Conservation (phyloP, 208 protist species). For the Leishmania major region DNA sequence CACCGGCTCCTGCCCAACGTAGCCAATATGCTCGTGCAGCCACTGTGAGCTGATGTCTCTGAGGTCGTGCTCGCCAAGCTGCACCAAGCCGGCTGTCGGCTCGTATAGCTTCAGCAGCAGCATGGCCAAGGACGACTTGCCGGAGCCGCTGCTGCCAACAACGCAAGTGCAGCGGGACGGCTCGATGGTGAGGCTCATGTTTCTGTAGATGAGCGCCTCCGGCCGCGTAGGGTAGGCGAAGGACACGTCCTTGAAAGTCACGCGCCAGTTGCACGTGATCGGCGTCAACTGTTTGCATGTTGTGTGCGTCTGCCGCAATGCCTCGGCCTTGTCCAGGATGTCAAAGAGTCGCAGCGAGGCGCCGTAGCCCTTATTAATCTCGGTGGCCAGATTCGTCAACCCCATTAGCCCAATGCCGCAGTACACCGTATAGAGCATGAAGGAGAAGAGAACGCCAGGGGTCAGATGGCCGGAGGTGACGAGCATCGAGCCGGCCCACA, state of each 20-base stretch:
- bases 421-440: conserved; percentile 92
- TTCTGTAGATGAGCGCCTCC: conserved; percentile 70
- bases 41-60: conserved; percentile 64
- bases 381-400: conserved; percentile 79
- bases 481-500: conserved; percentile 89
- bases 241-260: conserved; percentile 66
- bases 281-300: conserved; percentile 50
- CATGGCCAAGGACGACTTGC: conserved; percentile 85
- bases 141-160: conserved; percentile 82
- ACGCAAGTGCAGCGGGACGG: conserved; percentile 79
- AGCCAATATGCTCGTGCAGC: conserved; percentile 79
- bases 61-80: conserved; percentile 66
- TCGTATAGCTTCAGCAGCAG: conserved; percentile 89
- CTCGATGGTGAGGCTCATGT: conserved; percentile 66
- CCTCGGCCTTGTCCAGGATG: conserved; percentile 73
- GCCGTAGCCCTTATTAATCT: conserved; percentile 89
- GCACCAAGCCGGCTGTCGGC: conserved; percentile 58
- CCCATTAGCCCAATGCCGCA: conserved; percentile 87
- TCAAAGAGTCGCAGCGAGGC: conserved; percentile 83
- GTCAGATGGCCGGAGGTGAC: conserved; percentile 75
- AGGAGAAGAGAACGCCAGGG: conserved; percentile 86
- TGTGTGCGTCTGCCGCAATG: conserved; percentile 36
- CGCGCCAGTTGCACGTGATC: conserved; percentile 50
- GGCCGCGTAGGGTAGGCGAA: conserved; percentile 90
- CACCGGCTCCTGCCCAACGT: conserved; percentile 88